phyloP scores from a whole-genome alignment of 208 protist genomes.

The Leptomonas pyrrhocoris region DNA sequence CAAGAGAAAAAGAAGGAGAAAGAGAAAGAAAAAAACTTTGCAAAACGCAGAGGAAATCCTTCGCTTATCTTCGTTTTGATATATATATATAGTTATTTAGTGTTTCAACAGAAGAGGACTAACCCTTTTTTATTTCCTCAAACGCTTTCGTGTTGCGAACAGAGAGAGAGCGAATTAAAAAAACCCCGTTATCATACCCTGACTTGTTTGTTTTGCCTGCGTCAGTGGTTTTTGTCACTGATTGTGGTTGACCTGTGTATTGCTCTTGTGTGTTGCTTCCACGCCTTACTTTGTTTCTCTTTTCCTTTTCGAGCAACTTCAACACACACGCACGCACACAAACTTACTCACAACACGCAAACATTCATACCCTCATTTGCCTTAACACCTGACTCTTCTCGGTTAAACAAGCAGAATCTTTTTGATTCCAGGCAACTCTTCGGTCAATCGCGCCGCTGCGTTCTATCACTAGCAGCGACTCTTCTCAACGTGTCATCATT shows the following conservation, averaged over 20 bases:
- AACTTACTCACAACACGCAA: background rate
- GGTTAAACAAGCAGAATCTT: background rate
- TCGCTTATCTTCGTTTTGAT: slow-evolving; percentile 11
- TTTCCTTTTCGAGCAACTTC: too few species aligned
- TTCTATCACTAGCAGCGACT: background rate
- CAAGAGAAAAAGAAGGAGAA: background rate
- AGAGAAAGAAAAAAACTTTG: background rate
- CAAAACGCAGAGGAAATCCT: slow-evolving; percentile 1
- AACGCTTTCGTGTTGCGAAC: too few species aligned
- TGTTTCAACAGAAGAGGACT: background rate
- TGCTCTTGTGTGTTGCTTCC: too few species aligned
- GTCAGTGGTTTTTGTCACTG: too few species aligned
- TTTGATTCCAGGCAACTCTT: background rate
- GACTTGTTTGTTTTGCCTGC: slow-evolving; percentile 4
- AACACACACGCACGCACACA: too few species aligned
- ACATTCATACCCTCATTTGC: background rate
- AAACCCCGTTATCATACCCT: background rate
- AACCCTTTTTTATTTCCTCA: too few species aligned
- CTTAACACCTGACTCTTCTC: background rate
- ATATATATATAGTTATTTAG: background rate
- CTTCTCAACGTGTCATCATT: background rate
- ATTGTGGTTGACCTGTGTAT: too few species aligned
- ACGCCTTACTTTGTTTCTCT: too few species aligned
- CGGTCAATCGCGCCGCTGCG: background rate
- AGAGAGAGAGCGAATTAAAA: too few species aligned